A percentile compares a stretch with the other conserved stretches of the same genome.
Evolutionary conservation across 2,329 filamentous ascomycete genomes (phyloP).

Genomic region (Plenodomus lindquistii): DNA sequence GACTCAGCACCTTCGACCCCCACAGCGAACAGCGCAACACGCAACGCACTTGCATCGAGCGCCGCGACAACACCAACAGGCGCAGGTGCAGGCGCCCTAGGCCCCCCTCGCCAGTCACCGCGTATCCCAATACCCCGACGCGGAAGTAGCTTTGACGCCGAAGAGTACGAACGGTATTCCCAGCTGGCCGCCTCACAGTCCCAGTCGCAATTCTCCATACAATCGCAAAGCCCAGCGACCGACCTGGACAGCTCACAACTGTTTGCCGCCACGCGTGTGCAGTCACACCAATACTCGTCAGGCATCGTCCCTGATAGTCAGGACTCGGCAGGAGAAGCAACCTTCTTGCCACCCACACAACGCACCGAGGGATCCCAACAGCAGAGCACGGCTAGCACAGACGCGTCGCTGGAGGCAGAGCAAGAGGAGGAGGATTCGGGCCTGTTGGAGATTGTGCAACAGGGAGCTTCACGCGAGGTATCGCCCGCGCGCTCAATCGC

Average conservation of each 20-base stretch:
- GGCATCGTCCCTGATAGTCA: constrained; percentile 37
- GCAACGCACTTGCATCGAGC: not conserved
- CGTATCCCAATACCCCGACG: constrained; percentile 19
- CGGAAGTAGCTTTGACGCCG: constrained; percentile 19
- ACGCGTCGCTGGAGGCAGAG: constrained; percentile 7
- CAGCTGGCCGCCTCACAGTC: constrained; percentile 15
- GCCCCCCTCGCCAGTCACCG: constrained; percentile 6
- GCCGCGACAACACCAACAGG: not conserved
- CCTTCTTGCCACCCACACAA: constrained; percentile 31
- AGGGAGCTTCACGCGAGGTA: constrained; percentile 9
- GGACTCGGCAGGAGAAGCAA: constrained; percentile 23
- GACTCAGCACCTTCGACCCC: constrained; percentile 5
- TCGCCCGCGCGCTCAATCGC: constrained; percentile 31
- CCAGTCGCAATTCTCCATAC: not conserved
- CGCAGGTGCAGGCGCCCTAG: not conserved
- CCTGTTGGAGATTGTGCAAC: constrained; percentile 12
- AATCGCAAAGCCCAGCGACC: not conserved
- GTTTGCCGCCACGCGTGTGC: constrained; percentile 1
- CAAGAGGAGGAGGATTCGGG: constrained; percentile 13
- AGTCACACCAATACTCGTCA: constrained; percentile 2
- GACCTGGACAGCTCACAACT: constrained; percentile 21
- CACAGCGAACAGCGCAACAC: not conserved
- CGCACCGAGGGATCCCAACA: constrained; percentile 11
- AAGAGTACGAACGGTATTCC: constrained; percentile 27
- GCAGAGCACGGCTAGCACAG: constrained; percentile 1